Percentiles rank a stretch among this genome's conserved stretches.
Evolutionary conservation across 345 rosid genomes (phyloP).

Genomic region (Eucalyptus marginata): DNA sequence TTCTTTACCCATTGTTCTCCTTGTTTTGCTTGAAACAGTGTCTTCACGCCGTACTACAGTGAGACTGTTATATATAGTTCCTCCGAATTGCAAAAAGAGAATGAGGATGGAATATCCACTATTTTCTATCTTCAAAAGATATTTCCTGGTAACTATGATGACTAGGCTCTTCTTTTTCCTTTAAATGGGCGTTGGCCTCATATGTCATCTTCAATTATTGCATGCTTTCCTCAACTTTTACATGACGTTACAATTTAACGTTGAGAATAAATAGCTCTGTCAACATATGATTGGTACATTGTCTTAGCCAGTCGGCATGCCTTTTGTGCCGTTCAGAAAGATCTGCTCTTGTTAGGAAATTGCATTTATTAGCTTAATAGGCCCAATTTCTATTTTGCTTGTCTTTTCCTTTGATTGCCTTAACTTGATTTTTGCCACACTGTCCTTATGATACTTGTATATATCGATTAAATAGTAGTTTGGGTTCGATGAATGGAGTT

Average conservation of each 20-base stretch:
- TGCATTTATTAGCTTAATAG: neutral
- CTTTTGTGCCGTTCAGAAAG: neutral
- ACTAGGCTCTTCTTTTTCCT: neutral
- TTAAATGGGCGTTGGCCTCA: neutral
- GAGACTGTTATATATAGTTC: constrained; percentile 96
- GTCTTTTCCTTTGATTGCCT: neutral
- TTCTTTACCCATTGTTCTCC: neutral
- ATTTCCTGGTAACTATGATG: constrained; percentile 58
- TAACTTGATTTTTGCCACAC: neutral
- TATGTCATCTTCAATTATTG: neutral
- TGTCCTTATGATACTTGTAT: neutral
- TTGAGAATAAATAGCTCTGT: neutral
- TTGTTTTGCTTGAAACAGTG: constrained; percentile 33
- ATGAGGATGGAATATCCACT: constrained; percentile 96
- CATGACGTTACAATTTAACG: neutral
- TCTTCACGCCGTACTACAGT: constrained; percentile 98
- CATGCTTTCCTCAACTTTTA: neutral
- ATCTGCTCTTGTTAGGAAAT: neutral
- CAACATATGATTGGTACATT: neutral
- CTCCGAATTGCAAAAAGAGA: constrained; percentile 79
- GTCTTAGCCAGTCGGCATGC: neutral
- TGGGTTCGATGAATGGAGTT: neutral
- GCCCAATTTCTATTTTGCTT: neutral
- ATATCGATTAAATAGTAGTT: neutral
- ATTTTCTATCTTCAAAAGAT: constrained; percentile 99